Evolutionary conservation across 306 rosid species (phyloP), one percentile per base, ranked within the genome.

Genomic region (Begonia fuchsioides): DNA sequence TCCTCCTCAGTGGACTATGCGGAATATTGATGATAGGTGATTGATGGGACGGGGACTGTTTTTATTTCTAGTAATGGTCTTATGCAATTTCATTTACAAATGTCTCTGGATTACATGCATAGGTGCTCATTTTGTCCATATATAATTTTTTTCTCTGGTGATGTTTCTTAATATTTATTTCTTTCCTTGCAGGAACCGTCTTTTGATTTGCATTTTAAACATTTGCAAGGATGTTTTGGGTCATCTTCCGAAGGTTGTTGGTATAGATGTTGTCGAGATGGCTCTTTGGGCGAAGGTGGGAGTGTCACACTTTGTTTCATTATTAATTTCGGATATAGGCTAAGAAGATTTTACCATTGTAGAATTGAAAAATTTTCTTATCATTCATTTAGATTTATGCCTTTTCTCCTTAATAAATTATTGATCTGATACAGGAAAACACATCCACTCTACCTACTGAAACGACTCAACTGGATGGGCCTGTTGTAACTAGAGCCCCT

Each of bases 241-340:
- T 51, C 95, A 81, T 60, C 74, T 85, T 61, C 98, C 98, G 43
- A 90, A 90, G 74, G 87, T 90, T 66, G 87, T 85, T 69, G 95
- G 95, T 51, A 65, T 90, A 47, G 98, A 90, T 79, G 85, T 90
- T 15, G 98, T 90, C 65, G 98, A 90, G 79, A 84, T 90, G 98
- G 98, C 98, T 70, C 93, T 90, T 54, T 85, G 98, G 98, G 98
- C 94, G 43, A 90, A 90, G 98, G 98, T 90, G 58, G 35, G 35
- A 26, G 35, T 5, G 35, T 26, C 8, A 8, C 35, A 3, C 35
- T 26, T 26, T 26, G 35, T 26, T 26, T 26, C 35, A 26, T 26
- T 8, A 2, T 26, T 26, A 26, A 26, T 26, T 26, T 26, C 35
- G 5, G 35, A 26, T 26, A 26, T 26, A 26, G 35, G 35, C 35